Evolutionary conservation across 495 filamentous ascomycete genomes (phyloP).

Genomic region (Staphylotrichum longicolle): DNA sequence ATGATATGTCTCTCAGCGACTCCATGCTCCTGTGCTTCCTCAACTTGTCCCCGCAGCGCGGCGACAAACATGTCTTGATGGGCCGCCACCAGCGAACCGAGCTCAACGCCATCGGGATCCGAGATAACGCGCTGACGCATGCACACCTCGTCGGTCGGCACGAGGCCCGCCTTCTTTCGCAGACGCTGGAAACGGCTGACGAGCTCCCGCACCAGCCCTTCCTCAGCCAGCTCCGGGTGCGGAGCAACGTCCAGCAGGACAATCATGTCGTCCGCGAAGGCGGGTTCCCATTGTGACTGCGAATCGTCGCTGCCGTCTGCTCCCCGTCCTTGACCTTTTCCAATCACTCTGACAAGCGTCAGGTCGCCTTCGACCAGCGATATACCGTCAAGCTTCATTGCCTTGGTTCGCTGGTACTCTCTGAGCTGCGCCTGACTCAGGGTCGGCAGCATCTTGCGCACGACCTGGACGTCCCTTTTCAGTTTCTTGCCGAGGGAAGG

Average conservation of each 20-base stretch:
- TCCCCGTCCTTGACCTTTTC: not conserved
- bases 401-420: slow-evolving; percentile 37
- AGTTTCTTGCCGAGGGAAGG: slow-evolving; percentile 86
- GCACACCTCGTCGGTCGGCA: slow-evolving; percentile 11
- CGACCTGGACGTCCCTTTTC: slow-evolving; percentile 80
- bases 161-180: slow-evolving; percentile 10
- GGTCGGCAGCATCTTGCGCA: slow-evolving; percentile 76
- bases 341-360: not conserved
- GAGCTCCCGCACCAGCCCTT: slow-evolving; percentile 11
- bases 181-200: slow-evolving; percentile 10
- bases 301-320: not conserved
- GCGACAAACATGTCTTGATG: slow-evolving; percentile 10
- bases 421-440: slow-evolving; percentile 67
- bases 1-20: not conserved
- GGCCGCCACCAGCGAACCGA: not conserved
- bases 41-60: slow-evolving; percentile 3
- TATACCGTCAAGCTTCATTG: not conserved
- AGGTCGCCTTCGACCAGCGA: slow-evolving; percentile 1
- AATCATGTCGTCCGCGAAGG: not conserved
- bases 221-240: slow-evolving; percentile 10
- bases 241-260: slow-evolving; percentile 4
- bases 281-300: not conserved
- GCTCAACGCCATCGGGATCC: slow-evolving; percentile 4
- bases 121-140: slow-evolving; percentile 5
- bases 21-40: not conserved